These are phyloP conservation scores for Porphyridium purpureum DNA, from an alignment of 23 red algal species.

Conservation along the genomic window DNA sequence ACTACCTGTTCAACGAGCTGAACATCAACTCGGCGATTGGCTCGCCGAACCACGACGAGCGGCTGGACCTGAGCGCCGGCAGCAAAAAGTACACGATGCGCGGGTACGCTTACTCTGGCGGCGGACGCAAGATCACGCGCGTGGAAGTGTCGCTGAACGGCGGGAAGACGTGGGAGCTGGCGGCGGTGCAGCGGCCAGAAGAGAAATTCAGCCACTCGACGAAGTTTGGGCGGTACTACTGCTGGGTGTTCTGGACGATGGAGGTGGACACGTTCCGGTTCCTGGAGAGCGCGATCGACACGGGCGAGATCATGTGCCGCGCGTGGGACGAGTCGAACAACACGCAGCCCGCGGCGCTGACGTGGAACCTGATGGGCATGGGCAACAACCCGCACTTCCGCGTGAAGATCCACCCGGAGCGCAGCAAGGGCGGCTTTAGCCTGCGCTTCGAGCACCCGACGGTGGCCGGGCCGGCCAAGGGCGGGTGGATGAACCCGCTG, in stretches of 20 bases:
- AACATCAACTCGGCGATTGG: slow-evolving; percentile 93
- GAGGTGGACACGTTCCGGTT: slow-evolving; percentile 57
- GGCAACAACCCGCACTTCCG: slow-evolving; percentile 91
- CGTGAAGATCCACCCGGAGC: slow-evolving; percentile 49
- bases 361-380: slow-evolving; percentile 97
- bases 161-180: slow-evolving; percentile 54
- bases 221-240: slow-evolving; percentile 48
- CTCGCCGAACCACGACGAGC: slow-evolving; percentile 72
- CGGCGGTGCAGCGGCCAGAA: slow-evolving; percentile 52
- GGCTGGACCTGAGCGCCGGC: slow-evolving; percentile 26
- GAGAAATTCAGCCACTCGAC: slow-evolving; percentile 41
- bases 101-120: slow-evolving; percentile 92
- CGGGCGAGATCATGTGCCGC: slow-evolving; percentile 51
- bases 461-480: slow-evolving; percentile 50
- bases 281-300: slow-evolving; percentile 23
- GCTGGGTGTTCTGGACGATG: slow-evolving; percentile 73
- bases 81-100: slow-evolving; percentile 62
- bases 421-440: slow-evolving; percentile 19
- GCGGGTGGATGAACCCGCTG: slow-evolving; percentile 76
- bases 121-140: slow-evolving; percentile 72
- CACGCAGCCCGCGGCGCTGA: slow-evolving; percentile 75
- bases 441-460: slow-evolving; percentile 83
- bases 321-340: slow-evolving; percentile 89
- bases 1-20: slow-evolving; percentile 92
- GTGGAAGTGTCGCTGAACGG: slow-evolving; percentile 84